These are phyloP conservation scores for Solanum hybrid DNA, from an alignment of 305 asterid species.

Conservation along the genomic window DNA sequence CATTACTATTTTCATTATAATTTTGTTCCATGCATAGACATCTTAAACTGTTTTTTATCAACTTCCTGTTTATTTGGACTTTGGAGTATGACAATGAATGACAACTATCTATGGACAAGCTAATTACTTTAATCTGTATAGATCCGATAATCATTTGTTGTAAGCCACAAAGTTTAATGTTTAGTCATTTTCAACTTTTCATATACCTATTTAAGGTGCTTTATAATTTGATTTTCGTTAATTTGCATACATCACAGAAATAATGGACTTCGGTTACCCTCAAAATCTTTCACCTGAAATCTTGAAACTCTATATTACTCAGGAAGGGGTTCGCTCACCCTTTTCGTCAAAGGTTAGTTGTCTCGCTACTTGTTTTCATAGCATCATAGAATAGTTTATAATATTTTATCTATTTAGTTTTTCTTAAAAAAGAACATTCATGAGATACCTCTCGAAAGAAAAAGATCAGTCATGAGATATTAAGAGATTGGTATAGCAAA, in stretches of 20 bases:
- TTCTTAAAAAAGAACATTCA: too few relatives aligned
- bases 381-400: neutral
- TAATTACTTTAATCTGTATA: neutral
- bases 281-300: conserved; percentile 98
- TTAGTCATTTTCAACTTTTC: neutral
- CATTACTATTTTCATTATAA: neutral
- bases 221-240: neutral
- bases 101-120: neutral
- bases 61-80: neutral
- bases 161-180: neutral
- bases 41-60: neutral
- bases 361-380: conserved; percentile 8
- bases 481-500: neutral
- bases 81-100: neutral
- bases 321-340: conserved; percentile 98
- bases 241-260: conserved; percentile 44
- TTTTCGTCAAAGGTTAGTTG: conserved; percentile 87
- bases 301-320: conserved; percentile 95
- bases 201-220: neutral
- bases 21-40: neutral
- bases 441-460: too few relatives aligned
- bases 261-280: conserved; percentile 98
- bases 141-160: neutral
- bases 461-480: too few relatives aligned
- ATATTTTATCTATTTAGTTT: too few relatives aligned